Conservation (phyloP, 441 rosid species). For the Kokia cookei region DNA sequence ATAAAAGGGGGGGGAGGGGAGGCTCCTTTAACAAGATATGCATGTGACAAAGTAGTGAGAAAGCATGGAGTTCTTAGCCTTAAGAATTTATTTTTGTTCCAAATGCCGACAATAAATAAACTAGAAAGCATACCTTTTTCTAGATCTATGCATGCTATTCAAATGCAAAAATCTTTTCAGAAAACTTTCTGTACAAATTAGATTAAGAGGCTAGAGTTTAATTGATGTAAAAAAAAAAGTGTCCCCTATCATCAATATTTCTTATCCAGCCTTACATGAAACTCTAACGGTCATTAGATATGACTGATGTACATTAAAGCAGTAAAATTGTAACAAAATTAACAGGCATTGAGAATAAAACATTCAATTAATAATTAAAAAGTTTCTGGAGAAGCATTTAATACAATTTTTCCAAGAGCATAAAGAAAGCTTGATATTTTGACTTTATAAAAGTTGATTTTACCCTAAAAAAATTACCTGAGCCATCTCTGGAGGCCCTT, state of each 20-base stretch:
- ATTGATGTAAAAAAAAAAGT: not conserved
- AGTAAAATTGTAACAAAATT: not conserved
- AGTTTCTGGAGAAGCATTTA: not conserved
- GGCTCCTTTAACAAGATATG: not conserved
- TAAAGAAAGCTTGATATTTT: not conserved
- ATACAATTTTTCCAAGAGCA: not conserved
- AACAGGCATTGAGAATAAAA: not conserved
- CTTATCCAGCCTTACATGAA: not conserved
- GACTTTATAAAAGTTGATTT: not conserved
- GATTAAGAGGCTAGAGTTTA: not conserved
- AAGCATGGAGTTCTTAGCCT: not conserved
- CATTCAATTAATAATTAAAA: not conserved
- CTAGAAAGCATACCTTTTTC: not conserved
- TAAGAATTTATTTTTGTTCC: not conserved
- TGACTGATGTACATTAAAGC: not conserved
- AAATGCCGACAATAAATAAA: not conserved
- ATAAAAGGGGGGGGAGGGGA: too few relatives aligned
- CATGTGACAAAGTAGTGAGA: not conserved
- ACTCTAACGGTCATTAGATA: not conserved
- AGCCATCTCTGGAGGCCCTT: slow-evolving; percentile 97
- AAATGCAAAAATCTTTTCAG: not conserved
- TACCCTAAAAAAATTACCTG: slow-evolving; percentile 47
- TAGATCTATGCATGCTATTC: not conserved
- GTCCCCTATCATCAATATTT: not conserved
- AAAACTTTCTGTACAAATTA: not conserved